A percentile compares a stretch with the other conserved stretches of the same genome.
Conservation (phyloP, 495 filamentous ascomycete genomes). For the Penicillium antarcticum region DNA sequence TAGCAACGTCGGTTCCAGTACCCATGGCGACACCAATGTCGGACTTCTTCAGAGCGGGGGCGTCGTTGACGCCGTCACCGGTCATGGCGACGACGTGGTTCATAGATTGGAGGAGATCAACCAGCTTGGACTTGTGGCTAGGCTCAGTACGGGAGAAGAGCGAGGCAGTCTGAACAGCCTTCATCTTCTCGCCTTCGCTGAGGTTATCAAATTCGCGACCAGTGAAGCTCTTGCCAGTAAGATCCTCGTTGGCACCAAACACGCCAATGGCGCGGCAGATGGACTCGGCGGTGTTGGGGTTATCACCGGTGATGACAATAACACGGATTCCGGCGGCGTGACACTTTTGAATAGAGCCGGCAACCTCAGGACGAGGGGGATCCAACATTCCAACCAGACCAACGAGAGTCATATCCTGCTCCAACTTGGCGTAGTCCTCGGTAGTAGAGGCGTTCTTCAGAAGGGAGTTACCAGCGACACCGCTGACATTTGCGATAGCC, state of each 20-base stretch:
- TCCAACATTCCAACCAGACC: constrained; percentile 97
- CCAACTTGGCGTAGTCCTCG: constrained; percentile 77
- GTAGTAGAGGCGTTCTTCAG: constrained; percentile 74
- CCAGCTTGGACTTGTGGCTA: constrained; percentile 89
- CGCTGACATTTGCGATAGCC: constrained; percentile 77
- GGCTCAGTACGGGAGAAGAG: constrained; percentile 98
- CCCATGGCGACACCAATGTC: constrained; percentile 99
- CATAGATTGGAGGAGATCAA: constrained; percentile 89
- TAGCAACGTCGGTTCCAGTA: constrained; percentile 95
- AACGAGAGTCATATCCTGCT: constrained; percentile 90
- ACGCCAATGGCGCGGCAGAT: constrained; percentile 97
- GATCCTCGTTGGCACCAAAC: constrained; percentile 77
- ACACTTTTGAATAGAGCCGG: constrained; percentile 81
- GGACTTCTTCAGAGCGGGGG: constrained; percentile 95
- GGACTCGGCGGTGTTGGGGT: constrained; percentile 93
- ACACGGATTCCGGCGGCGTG: constrained; percentile 92
- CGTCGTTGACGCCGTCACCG: constrained; percentile 98
- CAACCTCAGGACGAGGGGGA: constrained; percentile 92
- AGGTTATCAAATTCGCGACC: constrained; percentile 92
- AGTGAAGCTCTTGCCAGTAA: constrained; percentile 90
- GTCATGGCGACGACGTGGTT: constrained; percentile 99
- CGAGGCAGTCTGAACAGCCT: constrained; percentile 79
- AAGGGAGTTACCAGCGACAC: constrained; percentile 66
- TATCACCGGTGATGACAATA: constrained; percentile 97
- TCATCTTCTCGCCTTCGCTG: constrained; percentile 70